Evolutionary conservation across 371 early-diverging fungal genomes (phyloP), one percentile per base, ranked within the genome.

Genomic region (Gilbertella persicaria): DNA sequence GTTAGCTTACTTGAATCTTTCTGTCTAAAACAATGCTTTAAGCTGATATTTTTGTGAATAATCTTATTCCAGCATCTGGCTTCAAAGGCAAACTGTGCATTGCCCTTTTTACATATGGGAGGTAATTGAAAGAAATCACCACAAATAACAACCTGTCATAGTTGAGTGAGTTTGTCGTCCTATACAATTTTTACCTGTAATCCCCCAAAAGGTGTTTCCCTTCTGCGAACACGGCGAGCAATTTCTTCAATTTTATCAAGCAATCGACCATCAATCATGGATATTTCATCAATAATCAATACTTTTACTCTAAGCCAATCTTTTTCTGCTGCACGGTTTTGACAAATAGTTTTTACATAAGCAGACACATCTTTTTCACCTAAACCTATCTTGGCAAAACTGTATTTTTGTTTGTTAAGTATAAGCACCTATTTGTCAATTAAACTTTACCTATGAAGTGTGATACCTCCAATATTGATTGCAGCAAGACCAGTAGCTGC

Each of bases 51-150:
- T 20, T 67, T 48, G 13, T 72, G 44, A 1, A 92, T 65, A 8
- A 79, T 78, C 0, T 25, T 52, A 0, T 61, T 54, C 94, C 95
- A 96, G 1, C 79, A 57, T n/a, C 66, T 16, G 3, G 90, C 67
- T 63, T 96, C 88, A 55, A 94, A 96, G 20, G 87, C 86, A 50
- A 89, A 87, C 49, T 55, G 66, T 0, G 75, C 44, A 5, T 54
- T 53, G 0, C 59, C 41, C 2, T 66, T 45, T 4, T 28, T 60
- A 5, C 70, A 73, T 5, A 92, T 91, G 8, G 97, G 97, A 17
- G 96, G 97, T 23, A 97, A 69, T 63, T 95, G 96, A 74, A 90
- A 89, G 67, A 95, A 97, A 50, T 97, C 97, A 1, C 96, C 97
- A 1, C 89, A 85, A 20, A 93, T 54, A 28, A 96, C 71, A 2